These are phyloP conservation scores for Stephanocyclus meneghinianus DNA, from an alignment of 352 stramenopile species.

Conservation along the genomic window DNA sequence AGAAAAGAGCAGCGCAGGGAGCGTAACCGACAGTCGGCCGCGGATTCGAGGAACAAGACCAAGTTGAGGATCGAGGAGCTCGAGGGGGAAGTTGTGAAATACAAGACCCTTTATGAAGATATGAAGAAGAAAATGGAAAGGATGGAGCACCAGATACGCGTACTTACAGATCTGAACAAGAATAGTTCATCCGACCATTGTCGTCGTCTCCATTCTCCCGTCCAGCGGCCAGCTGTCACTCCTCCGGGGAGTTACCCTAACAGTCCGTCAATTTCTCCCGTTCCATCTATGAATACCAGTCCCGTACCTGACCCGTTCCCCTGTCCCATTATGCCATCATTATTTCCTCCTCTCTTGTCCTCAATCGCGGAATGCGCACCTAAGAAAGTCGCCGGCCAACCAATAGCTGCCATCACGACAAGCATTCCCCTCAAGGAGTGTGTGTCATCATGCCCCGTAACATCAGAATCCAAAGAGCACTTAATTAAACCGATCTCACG, in stretches of 20 bases:
- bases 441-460: background rate
- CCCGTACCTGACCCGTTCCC: background rate
- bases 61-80: slow-evolving; percentile 57
- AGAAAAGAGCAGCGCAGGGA: slow-evolving; percentile 67
- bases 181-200: background rate
- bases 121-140: slow-evolving; percentile 19
- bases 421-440: background rate
- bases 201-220: no score
- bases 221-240: slow-evolving; percentile 2
- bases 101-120: slow-evolving; percentile 31
- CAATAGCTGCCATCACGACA: background rate
- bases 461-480: slow-evolving; percentile 23
- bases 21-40: slow-evolving; percentile 65
- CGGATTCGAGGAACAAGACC: slow-evolving; percentile 57
- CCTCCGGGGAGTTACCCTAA: slow-evolving; percentile 19
- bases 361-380: background rate
- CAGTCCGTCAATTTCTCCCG: slow-evolving; percentile 8
- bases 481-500: slow-evolving; percentile 38
- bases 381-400: background rate
- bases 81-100: slow-evolving; percentile 47
- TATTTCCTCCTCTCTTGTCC: slow-evolving; percentile 19
- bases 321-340: background rate
- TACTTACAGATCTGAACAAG: slow-evolving; percentile 2
- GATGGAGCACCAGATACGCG: slow-evolving; percentile 13
- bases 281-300: no score